Percentiles rank a stretch among this genome's conserved stretches.
Evolutionary conservation across 2,329 filamentous ascomycete species (phyloP).

Genomic region (Byssochlamys sp.): DNA sequence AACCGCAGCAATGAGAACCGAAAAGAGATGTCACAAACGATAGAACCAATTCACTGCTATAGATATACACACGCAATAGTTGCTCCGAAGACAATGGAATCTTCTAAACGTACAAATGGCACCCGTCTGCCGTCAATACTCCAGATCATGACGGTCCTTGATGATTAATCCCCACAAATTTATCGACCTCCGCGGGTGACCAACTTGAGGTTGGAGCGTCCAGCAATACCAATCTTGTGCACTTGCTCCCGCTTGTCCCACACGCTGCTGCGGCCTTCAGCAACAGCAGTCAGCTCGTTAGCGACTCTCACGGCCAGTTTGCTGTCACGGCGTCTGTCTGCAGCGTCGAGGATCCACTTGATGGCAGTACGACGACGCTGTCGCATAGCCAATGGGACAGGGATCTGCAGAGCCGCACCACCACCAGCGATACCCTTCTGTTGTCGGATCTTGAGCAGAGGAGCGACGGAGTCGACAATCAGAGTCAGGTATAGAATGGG

Average conservation of each 20-base stretch:
- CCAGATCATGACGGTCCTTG: neutral
- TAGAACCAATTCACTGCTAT: neutral
- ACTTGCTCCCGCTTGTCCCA: constrained; percentile 73
- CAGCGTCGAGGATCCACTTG: constrained; percentile 79
- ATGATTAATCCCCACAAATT: neutral
- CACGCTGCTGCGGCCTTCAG: constrained; percentile 71
- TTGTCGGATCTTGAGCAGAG: constrained; percentile 68
- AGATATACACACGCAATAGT: neutral
- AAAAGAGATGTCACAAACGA: neutral
- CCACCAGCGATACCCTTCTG: constrained; percentile 74
- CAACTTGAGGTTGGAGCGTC: constrained; percentile 59
- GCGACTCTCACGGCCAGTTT: constrained; percentile 70
- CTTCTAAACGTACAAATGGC: neutral
- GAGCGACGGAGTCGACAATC: constrained; percentile 85
- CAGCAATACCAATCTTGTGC: constrained; percentile 71
- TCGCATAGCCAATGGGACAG: constrained; percentile 62
- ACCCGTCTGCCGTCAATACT: neutral
- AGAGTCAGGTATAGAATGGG: constrained; percentile 81
- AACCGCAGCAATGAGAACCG: neutral
- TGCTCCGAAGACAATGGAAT: neutral
- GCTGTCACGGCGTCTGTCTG: constrained; percentile 64
- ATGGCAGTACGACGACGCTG: constrained; percentile 72
- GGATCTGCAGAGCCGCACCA: constrained; percentile 73
- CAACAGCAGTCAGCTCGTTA: constrained; percentile 75
- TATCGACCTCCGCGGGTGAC: constrained; percentile 17